These are phyloP conservation scores for Barnettozyma pratensis DNA, from an alignment of 805 yeast genomes.

Conservation along the genomic window DNA sequence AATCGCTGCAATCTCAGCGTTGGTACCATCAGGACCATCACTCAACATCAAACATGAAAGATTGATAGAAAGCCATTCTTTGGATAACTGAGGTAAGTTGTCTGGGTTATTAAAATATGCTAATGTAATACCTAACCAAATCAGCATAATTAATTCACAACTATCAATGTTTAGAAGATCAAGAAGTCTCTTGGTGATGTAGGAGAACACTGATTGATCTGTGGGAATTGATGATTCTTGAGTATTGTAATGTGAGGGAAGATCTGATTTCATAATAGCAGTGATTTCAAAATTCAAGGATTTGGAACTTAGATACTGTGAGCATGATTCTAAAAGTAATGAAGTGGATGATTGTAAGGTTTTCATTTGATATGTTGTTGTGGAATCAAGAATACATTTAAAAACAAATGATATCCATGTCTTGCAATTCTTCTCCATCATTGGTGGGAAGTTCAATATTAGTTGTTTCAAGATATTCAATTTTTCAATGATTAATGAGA, in stretches of 20 bases:
- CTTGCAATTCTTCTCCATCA: constrained; percentile 26
- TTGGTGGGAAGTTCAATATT: constrained; percentile 11
- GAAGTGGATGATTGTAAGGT: constrained; percentile 6
- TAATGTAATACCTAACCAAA: constrained; percentile 22
- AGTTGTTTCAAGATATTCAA: constrained; percentile 18
- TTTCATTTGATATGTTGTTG: constrained; percentile 5
- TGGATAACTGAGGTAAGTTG: background rate
- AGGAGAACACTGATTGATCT: constrained; percentile 2
- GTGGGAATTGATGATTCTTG: constrained; percentile 9
- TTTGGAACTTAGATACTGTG: constrained; percentile 12
- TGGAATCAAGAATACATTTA: constrained; percentile 7
- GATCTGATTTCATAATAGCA: constrained; percentile 9
- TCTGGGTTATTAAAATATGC: constrained; percentile 10
- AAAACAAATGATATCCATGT: constrained; percentile 18
- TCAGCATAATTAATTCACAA: constrained; percentile 2
- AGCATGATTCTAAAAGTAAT: constrained; percentile 1
- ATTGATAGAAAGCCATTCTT: constrained; percentile 4
- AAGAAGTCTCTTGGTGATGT: background rate
- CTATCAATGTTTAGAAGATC: background rate
- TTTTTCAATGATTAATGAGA: constrained; percentile 19
- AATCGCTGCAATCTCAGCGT: background rate
- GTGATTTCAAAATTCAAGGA: constrained; percentile 17
- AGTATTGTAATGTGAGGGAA: background rate
- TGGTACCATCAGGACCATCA: background rate
- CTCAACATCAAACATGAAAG: background rate